Evolutionary conservation across 2,329 filamentous ascomycete species (phyloP), one percentile per base, ranked within the genome.

Genomic region (Paramyrothecium sp.): DNA sequence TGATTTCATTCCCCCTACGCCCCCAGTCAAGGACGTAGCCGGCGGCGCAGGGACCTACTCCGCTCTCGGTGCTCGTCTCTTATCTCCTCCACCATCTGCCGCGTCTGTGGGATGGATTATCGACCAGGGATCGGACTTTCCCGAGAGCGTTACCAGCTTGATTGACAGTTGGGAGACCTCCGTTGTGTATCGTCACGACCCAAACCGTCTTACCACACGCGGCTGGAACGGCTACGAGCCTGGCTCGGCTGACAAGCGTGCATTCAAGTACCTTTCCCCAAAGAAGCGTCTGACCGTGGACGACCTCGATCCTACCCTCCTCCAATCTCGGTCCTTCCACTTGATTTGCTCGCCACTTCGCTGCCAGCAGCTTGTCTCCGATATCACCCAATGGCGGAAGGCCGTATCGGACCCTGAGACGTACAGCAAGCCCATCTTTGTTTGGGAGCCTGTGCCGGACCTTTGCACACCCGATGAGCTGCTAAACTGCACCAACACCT

Each of bases 391-490:
- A 3, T 81, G 86, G 30, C 77, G 84, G 10, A 81, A 80, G 65
- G 73, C 73, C 10, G 60, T 75, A 22, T 59, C 64, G 16, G 60
- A 72, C 1, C 59, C 63, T 4, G 69, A 73, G 50, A 59, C 66
- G 12, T 79, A 78, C 63, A 66, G 77, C 1, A 82, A 83, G 51
- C 90, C 93, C 1, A 74, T 92, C 7, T 91, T 97, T 70, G 85
- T 98, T 54, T 99, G 94, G 94, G 95, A 99, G 71, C 95, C 95
- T 1, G 90, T 97, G 1, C 95, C 95, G 2, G 92, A 97, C 72
- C 81, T 91, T 1, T 97, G 93, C 71, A 88, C 84, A 0, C 87
- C 91, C 0, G 85, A 87, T 47, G 82, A 89, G 69, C 75, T 88
- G 26, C 77, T 88, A 12, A 86, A 87, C 66, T 85, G 81, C 69